These are phyloP conservation scores for Zygoascus sp. DNA, from an alignment of 1,139 yeast species.

Conservation along the genomic window DNA sequence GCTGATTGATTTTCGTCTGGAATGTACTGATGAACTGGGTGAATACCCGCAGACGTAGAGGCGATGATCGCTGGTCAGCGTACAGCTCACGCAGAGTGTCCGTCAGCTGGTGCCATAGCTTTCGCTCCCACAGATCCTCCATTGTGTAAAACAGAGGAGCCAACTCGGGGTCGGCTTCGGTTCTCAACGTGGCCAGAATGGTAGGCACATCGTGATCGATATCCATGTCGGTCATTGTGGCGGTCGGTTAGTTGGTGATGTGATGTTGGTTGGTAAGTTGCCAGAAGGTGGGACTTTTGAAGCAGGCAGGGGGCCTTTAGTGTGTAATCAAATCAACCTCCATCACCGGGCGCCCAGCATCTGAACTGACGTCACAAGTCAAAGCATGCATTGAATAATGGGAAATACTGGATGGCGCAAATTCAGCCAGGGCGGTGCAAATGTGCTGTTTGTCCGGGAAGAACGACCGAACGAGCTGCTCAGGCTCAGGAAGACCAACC, in stretches of 20 bases:
- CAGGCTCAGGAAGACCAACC: constrained; percentile 25
- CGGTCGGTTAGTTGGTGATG: background rate
- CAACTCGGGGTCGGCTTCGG: constrained; percentile 62
- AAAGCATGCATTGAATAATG: too few species aligned
- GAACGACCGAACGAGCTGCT: constrained; percentile 21
- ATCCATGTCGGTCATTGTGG: constrained; percentile 27
- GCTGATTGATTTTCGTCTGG: constrained; percentile 67
- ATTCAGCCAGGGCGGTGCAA: constrained; percentile 29
- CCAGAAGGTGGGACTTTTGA: background rate
- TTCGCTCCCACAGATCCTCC: constrained; percentile 84
- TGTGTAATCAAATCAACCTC: too few species aligned
- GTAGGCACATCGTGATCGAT: constrained; percentile 46
- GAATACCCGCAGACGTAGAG: constrained; percentile 62
- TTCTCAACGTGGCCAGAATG: constrained; percentile 64
- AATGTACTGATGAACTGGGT: constrained; percentile 66
- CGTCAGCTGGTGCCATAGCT: constrained; percentile 76
- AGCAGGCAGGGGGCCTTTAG: too few species aligned
- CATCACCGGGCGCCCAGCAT: background rate
- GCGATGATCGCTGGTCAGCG: constrained; percentile 46
- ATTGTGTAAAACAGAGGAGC: constrained; percentile 65
- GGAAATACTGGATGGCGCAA: constrained; percentile 1
- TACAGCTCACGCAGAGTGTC: constrained; percentile 60
- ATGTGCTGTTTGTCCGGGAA: constrained; percentile 19
- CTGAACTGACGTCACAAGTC: too few species aligned
- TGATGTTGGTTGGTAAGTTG: background rate